These are phyloP conservation scores for Neolentinus lepideus DNA, from an alignment of 1,284 basidiomycete species.

Conservation along the genomic window DNA sequence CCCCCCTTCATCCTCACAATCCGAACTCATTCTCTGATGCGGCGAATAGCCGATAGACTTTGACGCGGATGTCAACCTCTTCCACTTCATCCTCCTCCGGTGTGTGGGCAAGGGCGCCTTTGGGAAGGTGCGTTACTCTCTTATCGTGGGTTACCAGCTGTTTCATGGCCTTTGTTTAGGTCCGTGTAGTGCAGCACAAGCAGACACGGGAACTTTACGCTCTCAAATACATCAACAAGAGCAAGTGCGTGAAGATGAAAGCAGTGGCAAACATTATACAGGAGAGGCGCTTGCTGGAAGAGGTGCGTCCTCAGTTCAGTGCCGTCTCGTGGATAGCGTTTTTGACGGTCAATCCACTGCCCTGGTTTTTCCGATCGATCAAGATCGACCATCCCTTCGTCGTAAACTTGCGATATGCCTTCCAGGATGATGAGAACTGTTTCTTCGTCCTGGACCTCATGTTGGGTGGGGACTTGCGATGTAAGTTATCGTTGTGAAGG, in stretches of 20 bases:
- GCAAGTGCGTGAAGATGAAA: conserved; percentile 97
- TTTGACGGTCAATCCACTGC: conserved; percentile 1
- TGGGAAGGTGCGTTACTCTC: conserved; percentile 68
- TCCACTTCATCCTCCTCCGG: conserved; percentile 91
- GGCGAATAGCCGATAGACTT: conserved; percentile 86
- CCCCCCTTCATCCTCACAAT: conserved; percentile 4
- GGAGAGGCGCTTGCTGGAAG: conserved; percentile 86
- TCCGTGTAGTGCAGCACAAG: conserved; percentile 98
- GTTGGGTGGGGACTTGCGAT: conserved; percentile 94
- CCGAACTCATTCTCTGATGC: conserved; percentile 7
- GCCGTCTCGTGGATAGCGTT: conserved; percentile 13
- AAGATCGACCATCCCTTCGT: conserved; percentile 96
- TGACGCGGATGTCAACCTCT: conserved; percentile 94
- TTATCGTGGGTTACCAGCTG: conserved; percentile 7
- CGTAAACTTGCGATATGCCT: conserved; percentile 95
- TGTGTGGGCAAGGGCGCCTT: conserved; percentile 98
- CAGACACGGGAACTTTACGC: conserved; percentile 93
- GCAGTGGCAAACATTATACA: conserved; percentile 97
- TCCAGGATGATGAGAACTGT: conserved; percentile 98
- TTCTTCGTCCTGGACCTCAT: conserved; percentile 98
- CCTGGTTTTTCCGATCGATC: conserved; percentile 1
- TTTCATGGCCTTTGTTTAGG: conserved; percentile 38
- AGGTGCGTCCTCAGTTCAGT: conserved; percentile 47
- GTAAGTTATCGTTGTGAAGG: conserved; percentile 39
- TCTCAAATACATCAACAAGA: conserved; percentile 98